Percentiles rank a stretch among this genome's conserved stretches.
phyloP scores from a whole-genome alignment of 768 basidiomycete species.

The Suillus variegatus region DNA sequence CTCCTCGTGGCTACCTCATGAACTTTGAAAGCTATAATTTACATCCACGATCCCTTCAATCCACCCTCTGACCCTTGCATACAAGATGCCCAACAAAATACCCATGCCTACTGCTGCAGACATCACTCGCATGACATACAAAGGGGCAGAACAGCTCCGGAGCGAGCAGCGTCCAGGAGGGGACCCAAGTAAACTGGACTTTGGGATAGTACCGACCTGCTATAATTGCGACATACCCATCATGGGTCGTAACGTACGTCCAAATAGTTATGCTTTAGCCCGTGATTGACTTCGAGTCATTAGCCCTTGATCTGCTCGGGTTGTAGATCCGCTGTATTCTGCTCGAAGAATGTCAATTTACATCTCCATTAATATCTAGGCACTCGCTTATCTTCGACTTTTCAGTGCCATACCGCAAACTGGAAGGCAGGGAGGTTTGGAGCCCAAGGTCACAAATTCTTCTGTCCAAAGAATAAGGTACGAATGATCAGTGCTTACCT shows the following conservation, averaged over 20 bases:
- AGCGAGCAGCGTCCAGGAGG: slow-evolving; percentile 28
- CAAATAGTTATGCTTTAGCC: neutral
- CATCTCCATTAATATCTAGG: neutral
- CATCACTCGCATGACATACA: slow-evolving; percentile 29
- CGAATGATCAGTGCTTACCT: slow-evolving; percentile 6
- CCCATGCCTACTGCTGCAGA: slow-evolving; percentile 27
- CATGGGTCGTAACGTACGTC: slow-evolving; percentile 22
- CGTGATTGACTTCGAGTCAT: neutral
- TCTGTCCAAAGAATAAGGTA: slow-evolving; percentile 38
- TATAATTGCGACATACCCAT: slow-evolving; percentile 22
- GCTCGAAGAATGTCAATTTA: slow-evolving; percentile 27
- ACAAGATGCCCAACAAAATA: slow-evolving; percentile 21
- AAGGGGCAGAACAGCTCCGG: slow-evolving; percentile 29
- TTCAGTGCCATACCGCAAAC: slow-evolving; percentile 36
- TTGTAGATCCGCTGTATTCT: slow-evolving; percentile 32
- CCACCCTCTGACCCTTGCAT: neutral
- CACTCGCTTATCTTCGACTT: slow-evolving; percentile 4
- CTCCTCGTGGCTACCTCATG: neutral
- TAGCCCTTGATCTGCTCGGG: slow-evolving; percentile 31
- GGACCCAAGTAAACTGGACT: slow-evolving; percentile 31
- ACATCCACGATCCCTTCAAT: neutral
- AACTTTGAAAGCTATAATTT: neutral
- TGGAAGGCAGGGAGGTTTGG: slow-evolving; percentile 35
- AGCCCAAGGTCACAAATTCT: slow-evolving; percentile 31
- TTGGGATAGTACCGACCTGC: slow-evolving; percentile 24